These are phyloP conservation scores for Entelexis paramagnoliae DNA, from an alignment of 1,139 yeast species.

Conservation along the genomic window DNA sequence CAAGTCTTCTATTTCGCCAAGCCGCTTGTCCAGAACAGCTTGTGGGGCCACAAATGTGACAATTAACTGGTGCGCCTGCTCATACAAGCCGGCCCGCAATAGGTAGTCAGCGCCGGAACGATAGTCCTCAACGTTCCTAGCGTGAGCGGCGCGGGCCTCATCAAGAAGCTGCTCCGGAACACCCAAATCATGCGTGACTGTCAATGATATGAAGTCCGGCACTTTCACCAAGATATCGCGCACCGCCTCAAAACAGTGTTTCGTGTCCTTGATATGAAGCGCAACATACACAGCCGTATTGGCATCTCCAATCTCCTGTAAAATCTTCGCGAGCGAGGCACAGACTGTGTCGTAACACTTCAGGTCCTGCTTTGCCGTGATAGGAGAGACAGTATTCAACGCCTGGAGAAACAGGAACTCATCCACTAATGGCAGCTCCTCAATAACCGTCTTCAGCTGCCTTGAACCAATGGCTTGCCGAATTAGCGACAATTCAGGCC, in stretches of 20 bases:
- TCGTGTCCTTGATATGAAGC: slow-evolving; percentile 19
- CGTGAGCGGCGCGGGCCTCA: slow-evolving; percentile 31
- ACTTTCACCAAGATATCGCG: slow-evolving; percentile 32
- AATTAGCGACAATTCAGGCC: slow-evolving; percentile 19
- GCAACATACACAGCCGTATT: slow-evolving; percentile 21
- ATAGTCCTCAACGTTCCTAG: slow-evolving; percentile 40
- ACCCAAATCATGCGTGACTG: slow-evolving; percentile 11
- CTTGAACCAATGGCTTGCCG: slow-evolving; percentile 10
- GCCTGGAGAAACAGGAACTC: slow-evolving; percentile 22
- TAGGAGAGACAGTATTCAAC: neutral
- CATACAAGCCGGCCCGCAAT: slow-evolving; percentile 50
- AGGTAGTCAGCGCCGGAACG: slow-evolving; percentile 54
- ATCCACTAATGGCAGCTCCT: slow-evolving; percentile 11
- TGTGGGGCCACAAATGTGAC: slow-evolving; percentile 57
- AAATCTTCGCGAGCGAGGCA: slow-evolving; percentile 11
- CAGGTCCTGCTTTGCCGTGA: slow-evolving; percentile 6
- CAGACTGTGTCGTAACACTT: slow-evolving; percentile 12
- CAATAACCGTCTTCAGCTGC: slow-evolving; percentile 11
- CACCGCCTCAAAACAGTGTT: slow-evolving; percentile 34
- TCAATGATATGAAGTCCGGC: neutral
- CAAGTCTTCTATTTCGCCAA: slow-evolving; percentile 37
- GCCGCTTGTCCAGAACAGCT: slow-evolving; percentile 40
- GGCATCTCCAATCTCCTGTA: slow-evolving; percentile 11
- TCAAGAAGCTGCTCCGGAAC: slow-evolving; percentile 24
- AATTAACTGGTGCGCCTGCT: slow-evolving; percentile 54